Base-by-base conservation (phyloP, 2,329 filamentous ascomycete species). In the Pseudocercospora pini-densiflorae region DNA sequence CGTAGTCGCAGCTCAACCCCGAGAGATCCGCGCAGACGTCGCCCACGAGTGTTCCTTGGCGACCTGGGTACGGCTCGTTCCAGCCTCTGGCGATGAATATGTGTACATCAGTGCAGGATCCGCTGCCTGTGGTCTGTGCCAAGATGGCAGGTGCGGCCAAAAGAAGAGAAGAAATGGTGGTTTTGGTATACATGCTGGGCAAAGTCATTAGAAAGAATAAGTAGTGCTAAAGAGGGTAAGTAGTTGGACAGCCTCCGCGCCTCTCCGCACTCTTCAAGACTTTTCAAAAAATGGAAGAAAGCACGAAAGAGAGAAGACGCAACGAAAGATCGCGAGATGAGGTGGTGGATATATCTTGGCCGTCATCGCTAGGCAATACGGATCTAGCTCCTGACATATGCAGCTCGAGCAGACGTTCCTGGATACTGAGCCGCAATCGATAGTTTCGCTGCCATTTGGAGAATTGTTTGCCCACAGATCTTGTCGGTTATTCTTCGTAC, bases 41-140 rank as follows among this genome's bases (percentile, higher is more conserved):
- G 27, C 63, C 65, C n/a, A 65, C 66, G 6, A 72, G 69, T 29
- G 51, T 67, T 40, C 64, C 68, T 54, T 70, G 69, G 33, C 70
- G 69, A 31, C 61, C 43, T 61, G 69, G 68, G 53, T 70, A 67
- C 16, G 63, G 61, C 64, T 72, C 70, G 62, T 73, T 72, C 70
- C 70, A 72, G 45, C 71, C 71, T 59, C 66, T 67, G 45, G 65
- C 62, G 4, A 73, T 54, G 67, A 73, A 72, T 58, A 73, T 67
- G 61, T 72, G 70, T 1, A 71, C 67, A 24, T 73, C 71, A 16
- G 61, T 67, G 45, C 71, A 73, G 5, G 66, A 66, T 27, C 66
- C 66, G 21, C 67, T 59, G 54, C 69, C 70, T 40, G 62, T 65
- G 49, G 63, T 63, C 14, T 63, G 62, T 3, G 64, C 63, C 10